Conservation (phyloP, 441 rosid species). For the Jatropha podagrica region DNA sequence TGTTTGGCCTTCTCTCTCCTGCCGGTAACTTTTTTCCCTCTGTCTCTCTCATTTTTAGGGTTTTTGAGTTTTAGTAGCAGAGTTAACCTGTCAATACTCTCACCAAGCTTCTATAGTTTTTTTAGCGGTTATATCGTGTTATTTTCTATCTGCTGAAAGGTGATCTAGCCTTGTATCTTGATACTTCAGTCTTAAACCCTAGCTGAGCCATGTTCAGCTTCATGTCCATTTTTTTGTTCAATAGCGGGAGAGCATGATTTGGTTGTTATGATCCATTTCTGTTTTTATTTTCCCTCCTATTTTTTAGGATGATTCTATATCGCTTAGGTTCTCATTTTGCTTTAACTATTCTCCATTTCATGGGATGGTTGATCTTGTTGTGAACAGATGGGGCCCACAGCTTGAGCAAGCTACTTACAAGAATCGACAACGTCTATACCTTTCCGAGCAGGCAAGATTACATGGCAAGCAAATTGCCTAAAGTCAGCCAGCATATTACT, state of each 20-base stretch:
- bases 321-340: not conserved
- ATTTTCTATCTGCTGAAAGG: not conserved
- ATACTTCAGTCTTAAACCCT: not conserved
- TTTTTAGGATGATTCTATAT: not conserved
- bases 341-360: not conserved
- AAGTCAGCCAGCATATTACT: too few species aligned
- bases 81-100: not conserved
- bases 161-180: not conserved
- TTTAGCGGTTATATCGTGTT: not conserved
- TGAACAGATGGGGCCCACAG: constrained; percentile 94
- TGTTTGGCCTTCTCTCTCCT: constrained; percentile 99
- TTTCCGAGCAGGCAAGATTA: constrained; percentile 83
- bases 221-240: not conserved
- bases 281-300: not conserved
- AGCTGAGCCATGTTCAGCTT: not conserved
- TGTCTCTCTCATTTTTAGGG: constrained; percentile 22
- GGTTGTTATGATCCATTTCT: too few species aligned
- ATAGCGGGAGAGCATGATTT: too few species aligned
- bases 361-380: constrained; percentile 8
- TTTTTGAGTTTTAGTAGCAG: constrained; percentile 1
- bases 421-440: constrained; percentile 97
- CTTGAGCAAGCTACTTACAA: constrained; percentile 93
- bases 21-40: constrained; percentile 51
- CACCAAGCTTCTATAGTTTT: constrained; percentile 2
- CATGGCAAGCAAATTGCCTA: not conserved